Base-by-base conservation (phyloP, 768 basidiomycete species). In the Mycena metata region DNA sequence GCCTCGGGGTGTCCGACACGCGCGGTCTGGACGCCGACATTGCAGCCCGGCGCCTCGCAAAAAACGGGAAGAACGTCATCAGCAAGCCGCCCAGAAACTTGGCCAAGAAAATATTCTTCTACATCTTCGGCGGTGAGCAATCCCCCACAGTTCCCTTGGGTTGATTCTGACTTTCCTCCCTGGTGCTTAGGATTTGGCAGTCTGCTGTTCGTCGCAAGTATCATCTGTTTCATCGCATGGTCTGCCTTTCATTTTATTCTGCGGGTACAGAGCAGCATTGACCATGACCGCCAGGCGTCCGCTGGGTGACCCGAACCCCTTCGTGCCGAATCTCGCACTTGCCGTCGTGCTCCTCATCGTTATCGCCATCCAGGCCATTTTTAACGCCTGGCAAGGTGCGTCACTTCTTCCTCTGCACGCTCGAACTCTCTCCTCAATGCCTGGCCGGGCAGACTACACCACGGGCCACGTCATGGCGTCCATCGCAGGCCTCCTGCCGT, bases 401-500 rank as follows among this genome's bases (percentile, higher is more conserved):
- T n/a, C 9, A 21, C 15, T 26, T 36, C 24, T 21, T 23, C 33
- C 33, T 21, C 17, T 26, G 5, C 39, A 21, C 43, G 2, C 19
- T 51, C 15, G 19, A 52, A 15, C 55, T 64, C 33, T 30, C 30
- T 30, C 33, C 45, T 46, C 11, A 56, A n/a, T 46, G 15, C 0
- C 5, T 12, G 12, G 15, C 10, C 54, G n/a, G n/a, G n/a, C n/a
- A 73, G 89, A 89, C 75, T 89, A 83, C 70, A 85, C 86, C 0
- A 89, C 89, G 0, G 80, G 83, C 0, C 80, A 86, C 19, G 85
- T 89, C 56, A 90, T 90, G 87, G 80, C 85, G 1, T 89, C 88
- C 8, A 90, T 90, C 72, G 86, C 88, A 72, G 85, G 86, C 69
- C 89, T 92, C 75, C 84, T 92, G 2, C 89, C 90, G 0, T 86